A percentile compares a stretch with the other conserved stretches of the same genome.
Conservation (phyloP, 164 flowering plant genomes). For the Stephania cephalantha region DNA sequence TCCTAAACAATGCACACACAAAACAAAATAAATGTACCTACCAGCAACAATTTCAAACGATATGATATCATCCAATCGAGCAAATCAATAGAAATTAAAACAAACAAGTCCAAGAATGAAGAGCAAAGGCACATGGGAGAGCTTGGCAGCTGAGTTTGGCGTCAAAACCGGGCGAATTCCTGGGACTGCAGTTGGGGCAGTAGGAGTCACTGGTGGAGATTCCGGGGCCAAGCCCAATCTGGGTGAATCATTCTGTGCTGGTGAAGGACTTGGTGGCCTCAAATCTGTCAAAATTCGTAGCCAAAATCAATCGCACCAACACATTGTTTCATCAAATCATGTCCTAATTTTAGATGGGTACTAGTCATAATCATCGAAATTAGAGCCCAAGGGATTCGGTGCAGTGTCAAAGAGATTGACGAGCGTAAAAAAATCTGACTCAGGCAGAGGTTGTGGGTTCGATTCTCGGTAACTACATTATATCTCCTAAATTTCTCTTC, state of each 20-base stretch:
- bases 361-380: too few relatives aligned
- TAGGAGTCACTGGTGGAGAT: conserved; percentile 26
- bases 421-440: too few relatives aligned
- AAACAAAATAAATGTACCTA: neutral
- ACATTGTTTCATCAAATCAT: too few relatives aligned
- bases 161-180: conserved; percentile 42
- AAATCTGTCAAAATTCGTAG: neutral
- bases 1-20: neutral
- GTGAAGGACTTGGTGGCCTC: conserved; percentile 32
- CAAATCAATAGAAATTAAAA: conserved; percentile 19
- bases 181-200: conserved; percentile 21
- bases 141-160: conserved; percentile 36
- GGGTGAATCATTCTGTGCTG: conserved; percentile 29
- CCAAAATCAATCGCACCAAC: too few relatives aligned
- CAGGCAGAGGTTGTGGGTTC: too few relatives aligned
- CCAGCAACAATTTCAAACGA: neutral
- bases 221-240: conserved; percentile 30
- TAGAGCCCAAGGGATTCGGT: too few relatives aligned
- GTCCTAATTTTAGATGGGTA: too few relatives aligned
- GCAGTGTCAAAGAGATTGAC: too few relatives aligned
- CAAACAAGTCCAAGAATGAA: conserved; percentile 24
- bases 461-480: too few relatives aligned
- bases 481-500: too few relatives aligned
- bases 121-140: conserved; percentile 26
- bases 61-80: neutral